phyloP scores from a whole-genome alignment of 805 yeast species.

The Starmerella powellii region DNA sequence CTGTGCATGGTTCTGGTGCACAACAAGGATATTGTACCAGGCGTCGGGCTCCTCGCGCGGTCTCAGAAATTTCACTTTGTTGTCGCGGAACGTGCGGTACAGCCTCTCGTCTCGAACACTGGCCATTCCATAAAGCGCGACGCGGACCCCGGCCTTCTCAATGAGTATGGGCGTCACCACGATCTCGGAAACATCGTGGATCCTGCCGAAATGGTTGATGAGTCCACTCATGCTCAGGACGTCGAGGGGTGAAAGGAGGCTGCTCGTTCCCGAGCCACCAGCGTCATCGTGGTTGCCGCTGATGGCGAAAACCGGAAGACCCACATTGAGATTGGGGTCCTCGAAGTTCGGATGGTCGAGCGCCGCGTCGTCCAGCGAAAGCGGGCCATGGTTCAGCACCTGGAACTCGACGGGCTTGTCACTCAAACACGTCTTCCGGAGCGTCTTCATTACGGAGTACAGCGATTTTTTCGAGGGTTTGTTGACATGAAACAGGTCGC shows the following conservation, averaged over 20 bases:
- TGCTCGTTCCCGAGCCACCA: constrained; percentile 45
- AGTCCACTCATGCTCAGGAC: constrained; percentile 68
- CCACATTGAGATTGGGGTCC: constrained; percentile 79
- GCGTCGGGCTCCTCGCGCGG: constrained; percentile 48
- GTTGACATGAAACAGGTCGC: constrained; percentile 84
- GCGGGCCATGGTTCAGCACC: constrained; percentile 63
- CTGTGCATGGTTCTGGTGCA: constrained; percentile 79
- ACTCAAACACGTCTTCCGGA: constrained; percentile 66
- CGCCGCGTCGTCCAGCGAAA: constrained; percentile 40
- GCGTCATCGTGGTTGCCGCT: constrained; percentile 97
- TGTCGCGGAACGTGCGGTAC: constrained; percentile 67
- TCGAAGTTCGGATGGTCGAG: constrained; percentile 68
- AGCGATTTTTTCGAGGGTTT: constrained; percentile 79
- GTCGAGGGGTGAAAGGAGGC: constrained; percentile 74
- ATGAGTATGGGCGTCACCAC: constrained; percentile 63
- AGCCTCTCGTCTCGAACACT: constrained; percentile 82
- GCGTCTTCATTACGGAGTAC: constrained; percentile 64
- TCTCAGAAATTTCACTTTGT: constrained; percentile 62
- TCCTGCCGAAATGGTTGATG: constrained; percentile 80
- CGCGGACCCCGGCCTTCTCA: constrained; percentile 67
- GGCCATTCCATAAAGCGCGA: constrained; percentile 82
- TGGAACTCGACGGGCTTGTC: constrained; percentile 80
- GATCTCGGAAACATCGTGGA: constrained; percentile 62
- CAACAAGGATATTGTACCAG: constrained; percentile 77
- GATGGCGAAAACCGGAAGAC: constrained; percentile 83